Percentiles rank a stretch among this genome's conserved stretches.
These are phyloP conservation scores for Cladosporium colombiae DNA, from an alignment of 2,329 filamentous ascomycete genomes.

Conservation along the genomic window DNA sequence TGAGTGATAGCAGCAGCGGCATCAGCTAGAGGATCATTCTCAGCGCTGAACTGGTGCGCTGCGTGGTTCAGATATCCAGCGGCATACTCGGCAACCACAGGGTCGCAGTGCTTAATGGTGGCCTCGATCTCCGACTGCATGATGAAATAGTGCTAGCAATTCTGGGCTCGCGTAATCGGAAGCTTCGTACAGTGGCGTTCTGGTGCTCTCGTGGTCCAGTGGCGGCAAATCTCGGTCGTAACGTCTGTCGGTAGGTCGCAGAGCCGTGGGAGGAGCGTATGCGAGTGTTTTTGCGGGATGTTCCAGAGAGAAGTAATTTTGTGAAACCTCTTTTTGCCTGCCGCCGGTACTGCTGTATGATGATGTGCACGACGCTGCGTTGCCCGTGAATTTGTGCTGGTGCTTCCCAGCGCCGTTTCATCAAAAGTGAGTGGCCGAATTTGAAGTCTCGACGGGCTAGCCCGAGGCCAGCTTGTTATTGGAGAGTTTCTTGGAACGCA, in stretches of 20 bases:
- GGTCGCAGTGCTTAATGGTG: conserved; percentile 39
- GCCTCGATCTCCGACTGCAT: conserved; percentile 43
- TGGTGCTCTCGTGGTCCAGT: conserved; percentile 5
- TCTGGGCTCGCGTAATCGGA: conserved; percentile 12
- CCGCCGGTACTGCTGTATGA: conserved; percentile 3
- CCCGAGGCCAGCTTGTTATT: neutral
- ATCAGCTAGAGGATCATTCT: conserved; percentile 78
- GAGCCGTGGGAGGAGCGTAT: neutral
- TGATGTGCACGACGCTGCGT: conserved; percentile 11
- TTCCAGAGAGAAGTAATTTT: conserved; percentile 19
- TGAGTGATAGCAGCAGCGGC: conserved; percentile 84
- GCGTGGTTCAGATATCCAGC: conserved; percentile 94
- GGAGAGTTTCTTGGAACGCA: neutral
- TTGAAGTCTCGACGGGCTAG: neutral
- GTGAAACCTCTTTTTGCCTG: conserved; percentile 1
- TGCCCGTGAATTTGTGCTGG: conserved; percentile 10
- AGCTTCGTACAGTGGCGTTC: conserved; percentile 14
- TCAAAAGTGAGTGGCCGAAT: neutral
- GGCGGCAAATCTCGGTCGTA: conserved; percentile 13
- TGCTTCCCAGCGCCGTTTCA: neutral
- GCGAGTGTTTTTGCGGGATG: conserved; percentile 6
- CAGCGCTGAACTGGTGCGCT: conserved; percentile 76
- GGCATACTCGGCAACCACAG: conserved; percentile 42
- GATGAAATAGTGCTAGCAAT: conserved; percentile 2
- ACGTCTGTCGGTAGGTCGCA: conserved; percentile 7